Percentiles rank a stretch among this genome's conserved stretches.
Conservation (phyloP, 179 eudicot genomes). For the Monotropa hypopitys region DNA sequence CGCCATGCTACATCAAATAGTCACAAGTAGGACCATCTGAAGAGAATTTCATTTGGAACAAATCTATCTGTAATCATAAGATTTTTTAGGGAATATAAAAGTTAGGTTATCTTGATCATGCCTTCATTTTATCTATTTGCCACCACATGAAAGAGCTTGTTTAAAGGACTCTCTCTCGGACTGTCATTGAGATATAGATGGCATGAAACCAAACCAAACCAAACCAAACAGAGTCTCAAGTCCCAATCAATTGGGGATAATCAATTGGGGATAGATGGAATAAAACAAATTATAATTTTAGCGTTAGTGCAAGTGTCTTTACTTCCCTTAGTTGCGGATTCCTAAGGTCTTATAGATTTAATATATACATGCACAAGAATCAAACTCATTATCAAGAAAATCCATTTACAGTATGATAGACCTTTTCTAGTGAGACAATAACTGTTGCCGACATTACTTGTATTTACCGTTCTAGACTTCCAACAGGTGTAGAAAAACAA, state of each 20-base stretch:
- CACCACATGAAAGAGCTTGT: not conserved
- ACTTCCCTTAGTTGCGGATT: not conserved
- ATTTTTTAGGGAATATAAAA: not conserved
- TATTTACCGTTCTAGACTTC: not conserved
- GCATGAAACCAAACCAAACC: too few species aligned
- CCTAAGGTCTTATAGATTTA: not conserved
- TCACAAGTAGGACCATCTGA: not conserved
- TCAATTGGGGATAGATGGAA: too few species aligned
- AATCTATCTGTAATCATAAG: not conserved
- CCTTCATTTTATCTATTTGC: not conserved
- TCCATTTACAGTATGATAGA: not conserved
- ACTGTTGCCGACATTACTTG: too few species aligned
- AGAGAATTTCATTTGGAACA: not conserved
- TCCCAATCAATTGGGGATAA: too few species aligned
- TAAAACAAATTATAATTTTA: not conserved
- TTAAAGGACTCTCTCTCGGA: not conserved
- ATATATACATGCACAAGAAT: not conserved
- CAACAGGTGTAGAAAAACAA: not conserved
- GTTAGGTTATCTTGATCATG: not conserved
- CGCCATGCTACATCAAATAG: not conserved
- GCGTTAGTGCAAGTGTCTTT: not conserved
- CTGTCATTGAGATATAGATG: not conserved
- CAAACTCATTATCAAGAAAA: not conserved
- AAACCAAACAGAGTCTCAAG: too few species aligned
- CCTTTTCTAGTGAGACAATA: not conserved